phyloP scores from a whole-genome alignment of 768 basidiomycete genomes.

The Kwoniella dendrophila region DNA sequence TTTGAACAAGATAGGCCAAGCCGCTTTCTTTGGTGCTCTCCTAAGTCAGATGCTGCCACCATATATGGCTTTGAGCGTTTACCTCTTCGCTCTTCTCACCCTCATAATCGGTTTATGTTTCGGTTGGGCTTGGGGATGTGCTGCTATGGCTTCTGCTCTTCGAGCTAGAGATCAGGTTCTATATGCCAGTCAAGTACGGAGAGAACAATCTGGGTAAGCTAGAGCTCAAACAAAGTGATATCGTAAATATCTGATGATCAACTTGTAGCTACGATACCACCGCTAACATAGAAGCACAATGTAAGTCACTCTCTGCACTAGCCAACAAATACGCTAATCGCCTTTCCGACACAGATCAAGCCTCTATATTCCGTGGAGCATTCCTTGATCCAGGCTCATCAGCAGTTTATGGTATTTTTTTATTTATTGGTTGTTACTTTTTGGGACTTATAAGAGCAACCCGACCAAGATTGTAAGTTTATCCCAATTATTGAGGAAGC shows the following conservation, averaged over 20 bases:
- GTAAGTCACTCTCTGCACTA: slow-evolving; percentile 37
- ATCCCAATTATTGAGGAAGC: background rate
- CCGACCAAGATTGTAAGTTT: slow-evolving; percentile 58
- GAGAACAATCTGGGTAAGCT: slow-evolving; percentile 43
- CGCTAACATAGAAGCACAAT: slow-evolving; percentile 48
- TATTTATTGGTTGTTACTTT: slow-evolving; percentile 60
- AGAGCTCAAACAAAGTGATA: background rate
- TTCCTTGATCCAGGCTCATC: slow-evolving; percentile 63
- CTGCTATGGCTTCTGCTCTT: slow-evolving; percentile 62
- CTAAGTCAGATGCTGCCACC: slow-evolving; percentile 60
- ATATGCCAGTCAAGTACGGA: slow-evolving; percentile 31
- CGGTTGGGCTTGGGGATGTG: slow-evolving; percentile 65
- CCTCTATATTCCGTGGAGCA: slow-evolving; percentile 60
- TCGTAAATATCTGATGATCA: background rate
- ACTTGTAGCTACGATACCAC: slow-evolving; percentile 32
- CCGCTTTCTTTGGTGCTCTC: slow-evolving; percentile 59
- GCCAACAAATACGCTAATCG: background rate
- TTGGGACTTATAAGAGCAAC: slow-evolving; percentile 61
- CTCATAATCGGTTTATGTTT: slow-evolving; percentile 60
- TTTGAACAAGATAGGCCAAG: slow-evolving; percentile 42
- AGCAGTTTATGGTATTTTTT: slow-evolving; percentile 61
- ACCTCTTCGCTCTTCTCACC: slow-evolving; percentile 60
- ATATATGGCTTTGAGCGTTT: slow-evolving; percentile 61
- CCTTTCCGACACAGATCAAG: slow-evolving; percentile 40
- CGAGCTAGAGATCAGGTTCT: slow-evolving; percentile 53